phyloP scores from a whole-genome alignment of 371 early-diverging fungal species.

The Mortierella sp. region DNA sequence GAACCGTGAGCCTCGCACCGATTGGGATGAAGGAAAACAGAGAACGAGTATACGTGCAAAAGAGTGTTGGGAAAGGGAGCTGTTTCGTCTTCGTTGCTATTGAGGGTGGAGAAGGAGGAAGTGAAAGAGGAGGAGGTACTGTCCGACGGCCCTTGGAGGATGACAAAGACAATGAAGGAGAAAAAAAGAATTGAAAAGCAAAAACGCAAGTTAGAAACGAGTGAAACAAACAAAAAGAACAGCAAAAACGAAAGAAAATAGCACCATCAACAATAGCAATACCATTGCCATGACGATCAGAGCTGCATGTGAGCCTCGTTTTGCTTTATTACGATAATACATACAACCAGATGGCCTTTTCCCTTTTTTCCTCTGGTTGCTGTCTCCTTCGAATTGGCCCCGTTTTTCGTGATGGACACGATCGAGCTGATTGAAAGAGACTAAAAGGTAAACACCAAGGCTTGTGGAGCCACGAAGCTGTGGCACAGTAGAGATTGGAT shows the following conservation, averaged over 20 bases:
- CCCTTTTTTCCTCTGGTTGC: neutral
- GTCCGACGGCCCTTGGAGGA: neutral
- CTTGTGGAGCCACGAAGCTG: neutral
- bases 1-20: constrained; percentile 3
- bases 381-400: constrained; percentile 11
- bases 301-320: constrained; percentile 1
- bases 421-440: neutral
- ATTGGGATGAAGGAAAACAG: constrained; percentile 1
- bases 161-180: neutral
- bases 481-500: constrained; percentile 8
- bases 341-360: neutral
- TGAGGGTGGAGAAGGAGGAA: neutral
- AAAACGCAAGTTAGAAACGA: neutral
- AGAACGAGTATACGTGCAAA: neutral
- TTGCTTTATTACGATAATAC: neutral
- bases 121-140: neutral
- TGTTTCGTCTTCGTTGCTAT: neutral
- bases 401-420: neutral
- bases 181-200: neutral
- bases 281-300: constrained; percentile 1
- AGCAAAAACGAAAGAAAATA: neutral
- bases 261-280: neutral
- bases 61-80: neutral
- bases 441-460: neutral
- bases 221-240: neutral